phyloP scores from a whole-genome alignment of 768 basidiomycete species.

The Leccinum disarticulatum region DNA sequence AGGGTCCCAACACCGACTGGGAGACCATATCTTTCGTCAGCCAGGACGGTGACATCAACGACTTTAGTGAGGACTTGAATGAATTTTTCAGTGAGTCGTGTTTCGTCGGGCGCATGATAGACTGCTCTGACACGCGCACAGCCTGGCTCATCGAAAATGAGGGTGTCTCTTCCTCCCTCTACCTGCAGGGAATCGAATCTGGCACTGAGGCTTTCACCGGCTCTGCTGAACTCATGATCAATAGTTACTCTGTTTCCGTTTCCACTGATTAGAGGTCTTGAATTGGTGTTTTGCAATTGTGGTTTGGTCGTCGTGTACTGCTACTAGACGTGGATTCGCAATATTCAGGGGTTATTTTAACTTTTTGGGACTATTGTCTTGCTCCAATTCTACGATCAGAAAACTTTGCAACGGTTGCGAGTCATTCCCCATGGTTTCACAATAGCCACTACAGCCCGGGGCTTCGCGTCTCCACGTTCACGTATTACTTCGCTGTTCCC shows the following conservation, averaged over 20 bases:
- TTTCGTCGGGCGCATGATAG: neutral
- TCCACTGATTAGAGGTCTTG: conserved; percentile 6
- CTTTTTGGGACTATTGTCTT: conserved; percentile 26
- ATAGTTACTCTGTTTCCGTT: conserved; percentile 42
- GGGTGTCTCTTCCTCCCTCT: conserved; percentile 50
- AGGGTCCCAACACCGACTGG: conserved; percentile 54
- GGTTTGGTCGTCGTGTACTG: neutral
- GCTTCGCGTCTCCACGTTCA: conserved; percentile 21
- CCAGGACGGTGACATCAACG: conserved; percentile 44
- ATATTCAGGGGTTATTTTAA: neutral
- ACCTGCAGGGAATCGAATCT: conserved; percentile 52
- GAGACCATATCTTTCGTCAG: conserved; percentile 57
- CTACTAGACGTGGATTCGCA: neutral
- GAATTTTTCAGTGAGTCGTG: conserved; percentile 50
- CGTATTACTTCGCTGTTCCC: conserved; percentile 12
- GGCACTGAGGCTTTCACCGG: conserved; percentile 59
- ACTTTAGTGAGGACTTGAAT: conserved; percentile 53
- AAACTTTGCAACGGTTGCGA: neutral
- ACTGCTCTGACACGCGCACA: conserved; percentile 18
- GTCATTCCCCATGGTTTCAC: conserved; percentile 31
- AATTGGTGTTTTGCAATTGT: neutral
- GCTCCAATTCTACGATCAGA: conserved; percentile 8
- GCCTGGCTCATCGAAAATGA: conserved; percentile 47
- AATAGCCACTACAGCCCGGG: conserved; percentile 23
- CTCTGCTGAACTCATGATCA: conserved; percentile 44